Base-by-base conservation (phyloP, 192 early-diverging fungal genomes). In the Polychytrium aggregatum region DNA sequence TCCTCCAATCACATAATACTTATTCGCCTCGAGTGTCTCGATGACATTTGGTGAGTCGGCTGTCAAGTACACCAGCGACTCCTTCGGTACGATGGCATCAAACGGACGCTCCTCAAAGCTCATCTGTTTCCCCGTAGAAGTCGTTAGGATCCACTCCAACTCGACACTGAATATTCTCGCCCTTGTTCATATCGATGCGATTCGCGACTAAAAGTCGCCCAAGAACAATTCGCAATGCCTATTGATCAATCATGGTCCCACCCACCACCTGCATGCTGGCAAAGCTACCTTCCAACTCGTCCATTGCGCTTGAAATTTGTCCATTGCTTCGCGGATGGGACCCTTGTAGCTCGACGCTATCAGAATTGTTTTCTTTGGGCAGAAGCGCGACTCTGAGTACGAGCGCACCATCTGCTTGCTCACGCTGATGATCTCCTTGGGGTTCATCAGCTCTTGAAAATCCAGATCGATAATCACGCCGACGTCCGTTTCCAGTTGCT, bases 1-100 rank as follows among this genome's bases (percentile, higher is more conserved):
- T 0, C 91, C 91, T 29, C 95, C 95, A 57, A 98, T 83, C 14
- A 98, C 56, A 60, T 98, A 98, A 3, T 79, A 65, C 38, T 84
- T 87, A 0, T 52, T 53, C n/a, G 74, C 71, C 4, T 92, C 87
- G 29, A 98, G 59, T 6, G 63, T 53, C 1, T 72, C 55, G 16
- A 90, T 50, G 14, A 70, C 68, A 44, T 87, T 82, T 6, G 78
- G 71, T 13, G 88, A 84, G 52, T 98, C 95, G 1, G 92, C 95
- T 0, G 86, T 86, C 38, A 97, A 59, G 56, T 97, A 97, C 3
- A 94, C 82, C 21, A 94, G 55, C 30, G 78, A 48, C 10, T 82
- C 67, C 50, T 74, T 70, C 25, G 72, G 48, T 11, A 10, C 4
- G 26, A 52, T 37, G 18, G 25, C 16, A n/a, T 43, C 24, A 14